These are phyloP conservation scores for Eimeria zaria DNA, from an alignment of 169 alveolate genomes.

Conservation along the genomic window DNA sequence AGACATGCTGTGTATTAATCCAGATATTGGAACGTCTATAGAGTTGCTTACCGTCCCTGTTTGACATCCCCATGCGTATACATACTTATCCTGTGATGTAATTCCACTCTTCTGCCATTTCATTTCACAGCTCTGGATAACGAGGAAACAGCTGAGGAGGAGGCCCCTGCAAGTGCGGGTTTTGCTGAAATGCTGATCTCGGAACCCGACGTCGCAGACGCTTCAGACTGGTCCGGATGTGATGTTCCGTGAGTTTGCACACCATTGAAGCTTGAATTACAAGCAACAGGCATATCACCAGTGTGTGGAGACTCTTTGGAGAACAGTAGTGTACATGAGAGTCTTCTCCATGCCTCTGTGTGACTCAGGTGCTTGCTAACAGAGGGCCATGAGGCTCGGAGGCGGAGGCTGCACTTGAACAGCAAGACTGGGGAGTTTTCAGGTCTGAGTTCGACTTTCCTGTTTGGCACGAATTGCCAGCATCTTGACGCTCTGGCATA, in stretches of 20 bases:
- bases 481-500: background rate
- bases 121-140: background rate
- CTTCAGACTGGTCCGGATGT: conserved; percentile 65
- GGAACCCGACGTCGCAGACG: background rate
- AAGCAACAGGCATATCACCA: background rate
- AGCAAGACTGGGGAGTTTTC: background rate
- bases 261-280: background rate
- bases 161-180: background rate
- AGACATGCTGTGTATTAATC: background rate
- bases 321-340: too few relatives aligned
- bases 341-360: too few relatives aligned
- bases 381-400: conserved; percentile 24
- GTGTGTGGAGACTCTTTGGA: background rate
- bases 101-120: background rate
- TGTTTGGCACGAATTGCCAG: background rate
- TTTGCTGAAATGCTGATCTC: background rate
- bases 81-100: background rate
- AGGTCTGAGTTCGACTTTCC: background rate
- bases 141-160: background rate
- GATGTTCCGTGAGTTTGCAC: conserved; percentile 53
- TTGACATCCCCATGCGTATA: background rate
- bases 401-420: background rate
- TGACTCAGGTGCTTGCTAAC: conserved; percentile 15
- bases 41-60: background rate
- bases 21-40: background rate